Percentiles rank a stretch among this genome's conserved stretches.
phyloP scores from a whole-genome alignment of 352 stramenopile species.

The Hyaloperonospora arabidopsidis region DNA sequence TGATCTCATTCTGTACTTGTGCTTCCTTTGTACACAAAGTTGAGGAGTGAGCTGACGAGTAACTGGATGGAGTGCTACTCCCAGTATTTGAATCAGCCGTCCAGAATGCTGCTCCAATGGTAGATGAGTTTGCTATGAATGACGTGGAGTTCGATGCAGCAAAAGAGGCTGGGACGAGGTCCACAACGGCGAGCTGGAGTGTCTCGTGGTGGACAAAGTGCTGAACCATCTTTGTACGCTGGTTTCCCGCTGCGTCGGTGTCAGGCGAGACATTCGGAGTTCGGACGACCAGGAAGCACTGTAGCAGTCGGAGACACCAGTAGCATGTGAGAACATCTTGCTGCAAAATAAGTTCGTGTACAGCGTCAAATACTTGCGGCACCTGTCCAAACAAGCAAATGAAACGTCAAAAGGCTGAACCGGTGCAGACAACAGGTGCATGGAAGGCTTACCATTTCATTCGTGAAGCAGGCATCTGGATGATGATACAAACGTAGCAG shows the following conservation, averaged over 20 bases:
- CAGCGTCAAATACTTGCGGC: conserved; percentile 38
- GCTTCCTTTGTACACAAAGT: conserved; percentile 47
- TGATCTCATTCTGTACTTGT: conserved; percentile 61
- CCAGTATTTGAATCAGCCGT: conserved; percentile 23
- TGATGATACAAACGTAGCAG: conserved; percentile 42
- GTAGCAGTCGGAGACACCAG: conserved; percentile 58
- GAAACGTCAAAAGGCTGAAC: conserved; percentile 4
- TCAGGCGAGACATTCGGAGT: conserved; percentile 22
- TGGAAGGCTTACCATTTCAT: conserved; percentile 25
- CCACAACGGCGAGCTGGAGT: conserved; percentile 41
- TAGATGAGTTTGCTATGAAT: conserved; percentile 13
- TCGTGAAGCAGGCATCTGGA: conserved; percentile 33
- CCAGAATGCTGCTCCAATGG: conserved; percentile 37
- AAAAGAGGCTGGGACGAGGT: conserved; percentile 47
- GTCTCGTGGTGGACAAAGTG: conserved; percentile 45
- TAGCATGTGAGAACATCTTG: conserved; percentile 57
- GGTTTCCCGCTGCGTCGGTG: conserved; percentile 22
- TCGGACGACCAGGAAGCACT: conserved; percentile 45
- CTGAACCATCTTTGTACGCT: conserved; percentile 50
- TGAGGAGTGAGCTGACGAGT: conserved; percentile 30
- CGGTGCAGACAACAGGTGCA: background rate
- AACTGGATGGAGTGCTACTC: conserved; percentile 16
- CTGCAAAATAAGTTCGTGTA: conserved; percentile 49
- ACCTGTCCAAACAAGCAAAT: conserved; percentile 22
- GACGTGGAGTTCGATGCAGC: conserved; percentile 23